Base-by-base conservation (phyloP, 768 basidiomycete genomes). In the Artomyces pyxidatus region DNA sequence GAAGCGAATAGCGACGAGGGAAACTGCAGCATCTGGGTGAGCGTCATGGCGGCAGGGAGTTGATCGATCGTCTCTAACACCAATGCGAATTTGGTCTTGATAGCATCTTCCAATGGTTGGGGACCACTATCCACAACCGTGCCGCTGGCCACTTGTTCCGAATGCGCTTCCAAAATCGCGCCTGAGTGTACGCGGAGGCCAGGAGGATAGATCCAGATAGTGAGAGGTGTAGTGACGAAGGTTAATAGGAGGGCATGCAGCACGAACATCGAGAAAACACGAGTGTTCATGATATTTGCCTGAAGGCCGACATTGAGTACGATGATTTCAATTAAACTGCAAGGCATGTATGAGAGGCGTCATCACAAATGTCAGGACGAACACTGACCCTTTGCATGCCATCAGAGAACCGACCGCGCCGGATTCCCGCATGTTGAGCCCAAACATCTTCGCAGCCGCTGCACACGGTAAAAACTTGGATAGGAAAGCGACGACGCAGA, bases 201-300 rank as follows among this genome's bases (percentile, higher is more conserved):
- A 1, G 71, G 59, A 3, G 92, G 91, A 64, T 94, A 94, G 65
- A 90, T 80, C 27, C 75, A 58, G 22, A 90, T 67, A 0, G 85
- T 85, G 49, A 91, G 74, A 1, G 92, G 92, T 0, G 91, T 93
- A 3, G 89, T 90, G 49, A 88, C 76, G 68, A 88, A 82, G 0
- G 90, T 91, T 38, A 91, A 70, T 42, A 90, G 67, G 35, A 90
- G 67, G 4, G 85, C 82, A 40, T 82, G 79, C 42, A 93, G 69
- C 51, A 94, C 90, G 54, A 94, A 90, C 87, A 93, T 92, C 0
- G 88, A 87, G 71, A 94, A 91, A 10, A 85, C 77, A 22, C 78
- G 75, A 0, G 71, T 65, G 59, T 79, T 72, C 40, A 86, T 71
- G 48, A 88, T 81, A 11, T 67, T 66, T 3, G 88, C 88, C 52